Evolutionary conservation across 352 stramenopile genomes (phyloP), one percentile per base, ranked within the genome.

Genomic region (Phytophthora cryptogea): DNA sequence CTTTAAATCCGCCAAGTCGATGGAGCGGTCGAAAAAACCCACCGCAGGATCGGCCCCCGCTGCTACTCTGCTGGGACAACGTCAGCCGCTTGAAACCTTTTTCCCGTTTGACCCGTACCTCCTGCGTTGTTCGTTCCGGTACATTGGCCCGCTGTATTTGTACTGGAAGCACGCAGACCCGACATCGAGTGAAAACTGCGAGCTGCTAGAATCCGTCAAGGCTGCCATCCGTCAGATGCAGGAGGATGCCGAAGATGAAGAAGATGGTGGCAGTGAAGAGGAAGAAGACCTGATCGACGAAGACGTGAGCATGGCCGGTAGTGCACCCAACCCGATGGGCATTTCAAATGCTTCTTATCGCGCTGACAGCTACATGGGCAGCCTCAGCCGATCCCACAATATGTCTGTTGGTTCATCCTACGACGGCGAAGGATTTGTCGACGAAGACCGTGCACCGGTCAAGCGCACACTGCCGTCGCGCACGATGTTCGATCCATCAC

Each of bases 21-120:
- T 92, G 83, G 83, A 92, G 59, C 74, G 75, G 16, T 87, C 78
- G 2, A 78, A 72, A 16, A 73, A 78, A 33, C 80, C 83, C 3
- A 80, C 74, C 2, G 47, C 63, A 14, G 58, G 73, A 20, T 66
- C 57, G 30, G 63, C 61, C 6, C 45, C 70, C 14, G 57, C 69
- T 23, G 61, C 62, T 10, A 74, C 68, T 4, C 39, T 84, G 13
- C 68, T 91, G 11, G 78, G 76, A 8, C 70, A 85, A 31, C 79
- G 82, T 9, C 78, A 89, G 35, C 78, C 79, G 16, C 66, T 90
- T 6, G 80, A 92, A 54, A 92, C 83, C 5, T 99, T 98, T 62
- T 99, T 99, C 56, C 97, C 97, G 23, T 99, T 99, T 59, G 97
- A 99, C 74, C 97, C 97, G 7, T 98, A 98, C 61, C 73, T 99